phyloP scores from a whole-genome alignment of 2,329 filamentous ascomycete species.

The Botrytis aclada region DNA sequence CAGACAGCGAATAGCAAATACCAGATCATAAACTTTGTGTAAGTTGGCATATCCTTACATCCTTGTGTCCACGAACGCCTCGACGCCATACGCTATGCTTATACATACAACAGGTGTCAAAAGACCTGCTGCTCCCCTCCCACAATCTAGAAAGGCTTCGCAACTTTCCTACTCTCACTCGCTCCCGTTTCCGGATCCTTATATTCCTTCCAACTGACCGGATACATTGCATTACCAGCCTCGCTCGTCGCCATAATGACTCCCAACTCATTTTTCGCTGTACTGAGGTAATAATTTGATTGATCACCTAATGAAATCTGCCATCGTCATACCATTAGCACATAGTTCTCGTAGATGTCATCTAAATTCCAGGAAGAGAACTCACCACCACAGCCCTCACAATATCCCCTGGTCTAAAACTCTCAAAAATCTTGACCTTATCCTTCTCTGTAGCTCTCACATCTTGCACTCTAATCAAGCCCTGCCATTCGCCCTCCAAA shows the following conservation, averaged over 20 bases:
- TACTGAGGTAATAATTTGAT: slow-evolving; percentile 91
- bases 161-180: slow-evolving; percentile 84
- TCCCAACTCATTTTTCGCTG: slow-evolving; percentile 84
- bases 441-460: slow-evolving; percentile 95
- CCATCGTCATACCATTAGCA: slow-evolving; percentile 2
- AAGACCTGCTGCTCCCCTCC: not conserved
- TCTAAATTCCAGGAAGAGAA: not conserved
- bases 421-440: slow-evolving; percentile 84
- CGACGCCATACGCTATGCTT: slow-evolving; percentile 15
- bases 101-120: not conserved
- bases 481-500: slow-evolving; percentile 77
- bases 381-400: slow-evolving; percentile 76
- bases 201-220: slow-evolving; percentile 94
- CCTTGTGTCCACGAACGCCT: slow-evolving; percentile 11
- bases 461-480: slow-evolving; percentile 82
- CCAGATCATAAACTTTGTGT: not conserved
- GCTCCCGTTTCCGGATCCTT: slow-evolving; percentile 74
- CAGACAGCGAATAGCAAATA: not conserved
- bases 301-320: slow-evolving; percentile 90
- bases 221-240: slow-evolving; percentile 84
- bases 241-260: slow-evolving; percentile 92
- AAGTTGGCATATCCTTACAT: slow-evolving; percentile 12
- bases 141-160: slow-evolving; percentile 68
- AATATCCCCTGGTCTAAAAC: slow-evolving; percentile 89
- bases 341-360: not conserved